phyloP scores from a whole-genome alignment of 306 rosid genomes.

The Quillaja saponaria region DNA sequence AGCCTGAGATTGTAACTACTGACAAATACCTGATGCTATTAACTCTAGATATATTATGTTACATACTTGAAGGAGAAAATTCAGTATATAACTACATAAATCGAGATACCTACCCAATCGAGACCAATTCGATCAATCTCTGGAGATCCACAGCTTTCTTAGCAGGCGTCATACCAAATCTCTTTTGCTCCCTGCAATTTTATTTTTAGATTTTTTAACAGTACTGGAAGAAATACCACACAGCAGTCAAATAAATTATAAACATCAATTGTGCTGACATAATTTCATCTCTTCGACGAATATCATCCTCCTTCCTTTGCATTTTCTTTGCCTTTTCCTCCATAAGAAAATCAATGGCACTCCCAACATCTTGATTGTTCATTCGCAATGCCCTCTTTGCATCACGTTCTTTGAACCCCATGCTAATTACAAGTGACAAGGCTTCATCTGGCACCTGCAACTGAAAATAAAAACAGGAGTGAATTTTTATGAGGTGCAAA shows the following conservation, averaged over 20 bases:
- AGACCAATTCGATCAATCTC: slow-evolving; percentile 65
- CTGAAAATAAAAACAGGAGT: slow-evolving; percentile 45
- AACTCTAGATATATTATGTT: slow-evolving; percentile 5
- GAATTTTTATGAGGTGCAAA: slow-evolving; percentile 9
- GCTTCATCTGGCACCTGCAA: slow-evolving; percentile 86
- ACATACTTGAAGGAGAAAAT: slow-evolving; percentile 4
- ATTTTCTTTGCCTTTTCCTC: slow-evolving; percentile 62
- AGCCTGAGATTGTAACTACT: not conserved
- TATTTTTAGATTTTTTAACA: slow-evolving; percentile 20
- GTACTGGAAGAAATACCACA: slow-evolving; percentile 14
- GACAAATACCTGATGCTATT: not conserved
- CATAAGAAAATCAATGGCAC: slow-evolving; percentile 81
- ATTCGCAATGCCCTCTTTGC: slow-evolving; percentile 82
- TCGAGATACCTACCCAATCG: slow-evolving; percentile 60
- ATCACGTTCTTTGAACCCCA: slow-evolving; percentile 73
- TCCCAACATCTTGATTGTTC: slow-evolving; percentile 80
- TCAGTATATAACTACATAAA: slow-evolving; percentile 4
- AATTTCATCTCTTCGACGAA: slow-evolving; percentile 53
- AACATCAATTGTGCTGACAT: slow-evolving; percentile 41
- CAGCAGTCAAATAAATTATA: slow-evolving; percentile 14
- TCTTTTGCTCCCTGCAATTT: slow-evolving; percentile 76
- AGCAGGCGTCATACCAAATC: slow-evolving; percentile 65
- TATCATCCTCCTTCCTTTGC: slow-evolving; percentile 62
- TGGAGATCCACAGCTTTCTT: slow-evolving; percentile 84
- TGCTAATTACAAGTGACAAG: slow-evolving; percentile 78